phyloP scores from a whole-genome alignment of 306 rosid species.

The Acacia crassicarpa region DNA sequence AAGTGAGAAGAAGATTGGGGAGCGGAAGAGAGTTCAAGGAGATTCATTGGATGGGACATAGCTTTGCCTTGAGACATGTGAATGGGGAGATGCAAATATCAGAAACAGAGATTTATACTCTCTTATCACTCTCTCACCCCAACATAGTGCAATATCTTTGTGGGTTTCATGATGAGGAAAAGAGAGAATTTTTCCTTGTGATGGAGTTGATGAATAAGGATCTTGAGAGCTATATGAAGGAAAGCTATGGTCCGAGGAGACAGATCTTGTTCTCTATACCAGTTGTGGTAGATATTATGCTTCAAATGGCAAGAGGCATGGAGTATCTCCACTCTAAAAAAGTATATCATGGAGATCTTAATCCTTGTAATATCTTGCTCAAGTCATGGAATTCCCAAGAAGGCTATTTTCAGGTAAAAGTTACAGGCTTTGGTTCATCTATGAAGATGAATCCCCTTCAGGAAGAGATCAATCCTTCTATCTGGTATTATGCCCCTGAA shows the following conservation, averaged over 20 bases:
- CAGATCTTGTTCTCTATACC: slow-evolving; percentile 67
- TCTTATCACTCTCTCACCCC: slow-evolving; percentile 76
- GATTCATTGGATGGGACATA: slow-evolving; percentile 87
- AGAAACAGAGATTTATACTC: slow-evolving; percentile 49
- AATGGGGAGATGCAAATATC: slow-evolving; percentile 47
- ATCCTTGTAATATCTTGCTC: slow-evolving; percentile 65
- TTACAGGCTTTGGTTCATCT: slow-evolving; percentile 68
- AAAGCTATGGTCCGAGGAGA: slow-evolving; percentile 74
- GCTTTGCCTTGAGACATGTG: slow-evolving; percentile 70
- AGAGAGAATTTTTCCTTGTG: slow-evolving; percentile 67
- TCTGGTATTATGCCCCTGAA: slow-evolving; percentile 85
- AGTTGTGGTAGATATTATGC: slow-evolving; percentile 85
- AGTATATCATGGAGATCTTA: slow-evolving; percentile 77
- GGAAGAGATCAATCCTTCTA: slow-evolving; percentile 45
- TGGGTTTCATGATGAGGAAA: slow-evolving; percentile 75
- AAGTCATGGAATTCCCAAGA: slow-evolving; percentile 63
- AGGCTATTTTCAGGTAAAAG: slow-evolving; percentile 72
- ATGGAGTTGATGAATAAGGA: slow-evolving; percentile 84
- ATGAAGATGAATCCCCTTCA: slow-evolving; percentile 6
- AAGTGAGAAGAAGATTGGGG: slow-evolving; percentile 66
- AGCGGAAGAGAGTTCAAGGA: slow-evolving; percentile 68
- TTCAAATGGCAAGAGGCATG: slow-evolving; percentile 91
- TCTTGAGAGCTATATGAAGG: slow-evolving; percentile 66
- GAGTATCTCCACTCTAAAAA: slow-evolving; percentile 75
- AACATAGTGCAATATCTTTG: slow-evolving; percentile 68